Percentiles rank a stretch among this genome's conserved stretches.
These are phyloP conservation scores for Lasiosphaeriaceae sp. DNA, from an alignment of 495 filamentous ascomycete species.

Conservation along the genomic window DNA sequence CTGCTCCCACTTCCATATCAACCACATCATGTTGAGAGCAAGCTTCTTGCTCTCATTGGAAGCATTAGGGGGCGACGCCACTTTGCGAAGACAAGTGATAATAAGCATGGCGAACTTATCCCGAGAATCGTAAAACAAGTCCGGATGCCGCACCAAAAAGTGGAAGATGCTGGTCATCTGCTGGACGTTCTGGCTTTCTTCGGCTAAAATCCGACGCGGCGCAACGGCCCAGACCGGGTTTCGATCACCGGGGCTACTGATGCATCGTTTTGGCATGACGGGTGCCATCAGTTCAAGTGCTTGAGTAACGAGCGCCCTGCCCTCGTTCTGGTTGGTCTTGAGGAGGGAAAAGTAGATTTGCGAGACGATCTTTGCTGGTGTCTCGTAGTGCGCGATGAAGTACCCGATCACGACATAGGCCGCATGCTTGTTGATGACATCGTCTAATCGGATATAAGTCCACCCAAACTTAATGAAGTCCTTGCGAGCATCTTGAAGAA, in stretches of 20 bases:
- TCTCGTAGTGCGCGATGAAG: slow-evolving; percentile 96
- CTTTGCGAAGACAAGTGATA: slow-evolving; percentile 82
- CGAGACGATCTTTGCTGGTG: slow-evolving; percentile 89
- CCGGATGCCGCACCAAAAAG: slow-evolving; percentile 87
- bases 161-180: slow-evolving; percentile 97
- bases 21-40: slow-evolving; percentile 79
- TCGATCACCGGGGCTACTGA: slow-evolving; percentile 40
- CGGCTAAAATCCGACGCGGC: slow-evolving; percentile 83
- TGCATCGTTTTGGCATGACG: slow-evolving; percentile 75
- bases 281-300: slow-evolving; percentile 92
- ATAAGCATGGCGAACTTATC: slow-evolving; percentile 87
- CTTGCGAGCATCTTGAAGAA: slow-evolving; percentile 86
- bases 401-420: slow-evolving; percentile 96
- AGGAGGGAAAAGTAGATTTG: slow-evolving; percentile 90
- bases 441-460: slow-evolving; percentile 96
- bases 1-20: slow-evolving; percentile 93
- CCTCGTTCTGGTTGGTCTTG: slow-evolving; percentile 92
- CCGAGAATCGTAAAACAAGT: slow-evolving; percentile 90
- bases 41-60: slow-evolving; percentile 93
- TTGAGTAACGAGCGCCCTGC: slow-evolving; percentile 85
- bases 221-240: slow-evolving; percentile 79
- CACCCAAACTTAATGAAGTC: slow-evolving; percentile 99
- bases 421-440: slow-evolving; percentile 98
- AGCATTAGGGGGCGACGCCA: slow-evolving; percentile 76
- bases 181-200: slow-evolving; percentile 94